These are phyloP conservation scores for Botrytis tulipae DNA, from an alignment of 2,329 filamentous ascomycete species.

Conservation along the genomic window DNA sequence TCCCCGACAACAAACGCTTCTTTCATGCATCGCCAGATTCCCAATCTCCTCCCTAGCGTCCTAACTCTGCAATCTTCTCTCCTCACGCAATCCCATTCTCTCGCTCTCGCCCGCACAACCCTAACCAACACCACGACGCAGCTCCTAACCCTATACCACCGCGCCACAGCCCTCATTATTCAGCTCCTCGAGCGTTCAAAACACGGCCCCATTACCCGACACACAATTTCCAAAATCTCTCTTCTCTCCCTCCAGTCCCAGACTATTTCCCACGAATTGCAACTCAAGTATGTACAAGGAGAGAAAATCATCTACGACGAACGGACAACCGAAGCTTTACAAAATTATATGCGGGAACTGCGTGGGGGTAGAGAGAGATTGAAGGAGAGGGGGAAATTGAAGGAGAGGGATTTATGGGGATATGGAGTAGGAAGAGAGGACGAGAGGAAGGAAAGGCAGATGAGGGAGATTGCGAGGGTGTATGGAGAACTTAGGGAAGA, in stretches of 20 bases:
- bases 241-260: conserved; percentile 27
- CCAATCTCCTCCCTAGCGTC: conserved; percentile 47
- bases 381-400: conserved; percentile 30
- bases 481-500: conserved; percentile 37
- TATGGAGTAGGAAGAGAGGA: conserved; percentile 37
- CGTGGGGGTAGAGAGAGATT: conserved; percentile 34
- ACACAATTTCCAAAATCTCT: conserved; percentile 28
- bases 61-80: conserved; percentile 38
- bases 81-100: neutral
- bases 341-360: conserved; percentile 33
- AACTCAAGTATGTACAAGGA: conserved; percentile 28
- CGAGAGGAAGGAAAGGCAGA: conserved; percentile 35
- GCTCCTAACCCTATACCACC: conserved; percentile 31
- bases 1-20: conserved; percentile 49
- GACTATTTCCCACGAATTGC: conserved; percentile 24
- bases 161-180: conserved; percentile 32
- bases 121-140: conserved; percentile 26
- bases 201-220: conserved; percentile 34
- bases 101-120: neutral
- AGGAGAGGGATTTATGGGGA: conserved; percentile 34
- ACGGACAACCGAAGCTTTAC: conserved; percentile 32
- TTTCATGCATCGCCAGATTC: conserved; percentile 57
- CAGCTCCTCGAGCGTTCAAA: conserved; percentile 35
- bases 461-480: conserved; percentile 39
- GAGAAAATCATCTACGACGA: conserved; percentile 35